Evolutionary conservation across 2,329 filamentous ascomycete species (phyloP).

Genomic region (Hypoxylon sp.): DNA sequence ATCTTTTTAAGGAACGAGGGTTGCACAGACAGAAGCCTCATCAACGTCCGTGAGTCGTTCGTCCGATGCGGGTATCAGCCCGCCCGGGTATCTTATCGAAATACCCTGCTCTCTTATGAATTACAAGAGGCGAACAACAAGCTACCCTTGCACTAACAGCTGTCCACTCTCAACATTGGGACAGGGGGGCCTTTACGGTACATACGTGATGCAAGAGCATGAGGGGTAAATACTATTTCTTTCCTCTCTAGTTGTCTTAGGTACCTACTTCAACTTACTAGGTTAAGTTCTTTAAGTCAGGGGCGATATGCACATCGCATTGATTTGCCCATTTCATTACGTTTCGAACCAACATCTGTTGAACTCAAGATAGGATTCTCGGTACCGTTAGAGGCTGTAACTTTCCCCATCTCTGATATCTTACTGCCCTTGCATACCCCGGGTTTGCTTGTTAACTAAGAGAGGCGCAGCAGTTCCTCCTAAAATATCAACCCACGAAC

Average conservation of each 20-base stretch:
- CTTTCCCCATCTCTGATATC: neutral
- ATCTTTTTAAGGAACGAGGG: constrained; percentile 7
- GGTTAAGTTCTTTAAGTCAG: neutral
- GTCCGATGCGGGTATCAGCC: constrained; percentile 15
- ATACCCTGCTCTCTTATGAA: constrained; percentile 6
- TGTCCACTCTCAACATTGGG: neutral
- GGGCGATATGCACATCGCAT: constrained; percentile 5
- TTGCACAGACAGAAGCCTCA: constrained; percentile 19
- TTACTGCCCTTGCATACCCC: constrained; percentile 1
- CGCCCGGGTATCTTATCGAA: constrained; percentile 18
- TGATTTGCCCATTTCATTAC: neutral
- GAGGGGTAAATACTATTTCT: constrained; percentile 14
- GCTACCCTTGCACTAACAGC: constrained; percentile 7
- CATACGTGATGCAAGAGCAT: constrained; percentile 13
- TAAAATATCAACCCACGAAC: neutral
- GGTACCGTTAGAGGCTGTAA: neutral
- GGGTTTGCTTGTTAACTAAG: neutral
- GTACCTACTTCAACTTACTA: neutral
- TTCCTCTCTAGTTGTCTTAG: neutral
- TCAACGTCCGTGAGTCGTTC: constrained; percentile 26
- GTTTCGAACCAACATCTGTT: neutral
- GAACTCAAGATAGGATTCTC: constrained; percentile 2
- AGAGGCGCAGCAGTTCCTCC: neutral
- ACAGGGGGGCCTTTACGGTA: neutral
- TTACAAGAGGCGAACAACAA: constrained; percentile 12